Evolutionary conservation across 2,329 filamentous ascomycete species (phyloP).

Genomic region (Colletotrichum godetiae): DNA sequence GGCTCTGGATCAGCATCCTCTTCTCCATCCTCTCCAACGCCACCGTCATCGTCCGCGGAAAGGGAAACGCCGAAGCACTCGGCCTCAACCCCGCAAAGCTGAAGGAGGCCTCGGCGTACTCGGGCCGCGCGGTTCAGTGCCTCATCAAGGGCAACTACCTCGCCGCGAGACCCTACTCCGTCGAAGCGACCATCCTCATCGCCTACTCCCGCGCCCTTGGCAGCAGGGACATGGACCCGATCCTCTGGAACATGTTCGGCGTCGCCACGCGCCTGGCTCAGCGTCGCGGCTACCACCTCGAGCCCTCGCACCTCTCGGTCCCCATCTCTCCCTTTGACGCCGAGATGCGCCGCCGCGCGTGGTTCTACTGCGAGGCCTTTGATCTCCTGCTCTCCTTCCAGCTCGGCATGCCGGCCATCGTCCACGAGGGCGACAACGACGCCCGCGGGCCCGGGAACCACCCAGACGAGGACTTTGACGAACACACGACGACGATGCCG

Average conservation of each 20-base stretch:
- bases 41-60: conserved; percentile 47
- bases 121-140: conserved; percentile 55
- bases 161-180: conserved; percentile 54
- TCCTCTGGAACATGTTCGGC: conserved; percentile 60
- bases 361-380: conserved; percentile 59
- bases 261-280: conserved; percentile 61
- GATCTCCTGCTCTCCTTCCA: conserved; percentile 63
- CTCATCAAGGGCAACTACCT: conserved; percentile 61
- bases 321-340: conserved; percentile 59
- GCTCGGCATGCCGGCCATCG: conserved; percentile 63
- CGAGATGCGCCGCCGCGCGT: conserved; percentile 62
- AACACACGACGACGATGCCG: conserved; percentile 55
- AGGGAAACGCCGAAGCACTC: conserved; percentile 41
- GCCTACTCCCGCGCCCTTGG: conserved; percentile 55
- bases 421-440: conserved; percentile 60
- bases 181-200: conserved; percentile 62
- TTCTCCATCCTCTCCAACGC: conserved; percentile 59
- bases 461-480: conserved; percentile 63
- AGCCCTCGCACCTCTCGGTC: conserved; percentile 53
- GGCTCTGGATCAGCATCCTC: conserved; percentile 63
- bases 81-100: conserved; percentile 38
- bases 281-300: conserved; percentile 63
- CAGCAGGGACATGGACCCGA: conserved; percentile 53
- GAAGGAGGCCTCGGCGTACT: conserved; percentile 45
- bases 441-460: conserved; percentile 58